These are phyloP conservation scores for Globisporangium iwayamae DNA, from an alignment of 352 stramenopile genomes.

Conservation along the genomic window DNA sequence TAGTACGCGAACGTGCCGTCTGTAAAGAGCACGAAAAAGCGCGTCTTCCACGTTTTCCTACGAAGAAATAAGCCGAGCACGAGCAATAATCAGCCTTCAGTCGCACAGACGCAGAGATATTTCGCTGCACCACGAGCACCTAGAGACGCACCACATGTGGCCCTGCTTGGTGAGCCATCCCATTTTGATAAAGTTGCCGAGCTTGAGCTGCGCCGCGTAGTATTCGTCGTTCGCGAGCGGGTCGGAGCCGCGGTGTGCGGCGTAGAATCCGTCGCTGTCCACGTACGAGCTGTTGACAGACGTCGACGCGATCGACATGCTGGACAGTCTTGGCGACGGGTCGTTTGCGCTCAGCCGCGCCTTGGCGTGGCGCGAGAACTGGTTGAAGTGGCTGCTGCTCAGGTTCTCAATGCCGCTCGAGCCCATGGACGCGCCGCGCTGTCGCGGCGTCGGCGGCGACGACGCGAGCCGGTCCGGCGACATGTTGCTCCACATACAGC, in stretches of 20 bases:
- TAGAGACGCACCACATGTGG: constrained; percentile 54
- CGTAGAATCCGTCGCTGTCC: constrained; percentile 27
- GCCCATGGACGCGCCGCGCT: constrained; percentile 15
- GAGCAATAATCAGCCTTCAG: neutral
- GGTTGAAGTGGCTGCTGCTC: constrained; percentile 12
- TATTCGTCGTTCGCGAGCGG: constrained; percentile 64
- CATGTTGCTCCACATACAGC: neutral
- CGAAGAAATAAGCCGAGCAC: neutral
- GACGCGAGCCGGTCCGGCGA: neutral
- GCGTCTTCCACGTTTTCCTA: constrained; percentile 84
- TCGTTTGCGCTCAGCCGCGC: constrained; percentile 13
- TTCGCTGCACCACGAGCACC: neutral
- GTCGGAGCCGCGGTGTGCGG: constrained; percentile 51
- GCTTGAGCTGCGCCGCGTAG: constrained; percentile 59
- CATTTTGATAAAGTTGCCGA: constrained; percentile 77
- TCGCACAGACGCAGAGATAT: neutral
- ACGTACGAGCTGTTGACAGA: neutral
- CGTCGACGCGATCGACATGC: neutral
- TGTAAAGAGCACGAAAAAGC: constrained; percentile 82
- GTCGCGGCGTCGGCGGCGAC: constrained; percentile 10
- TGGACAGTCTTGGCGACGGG: neutral
- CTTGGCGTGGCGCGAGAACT: constrained; percentile 17
- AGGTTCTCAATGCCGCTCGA: constrained; percentile 15
- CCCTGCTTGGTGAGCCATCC: constrained; percentile 84
- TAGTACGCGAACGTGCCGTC: constrained; percentile 85